phyloP scores from a whole-genome alignment of 75 land plant genomes.

The Pseudotsuga menziesii region DNA sequence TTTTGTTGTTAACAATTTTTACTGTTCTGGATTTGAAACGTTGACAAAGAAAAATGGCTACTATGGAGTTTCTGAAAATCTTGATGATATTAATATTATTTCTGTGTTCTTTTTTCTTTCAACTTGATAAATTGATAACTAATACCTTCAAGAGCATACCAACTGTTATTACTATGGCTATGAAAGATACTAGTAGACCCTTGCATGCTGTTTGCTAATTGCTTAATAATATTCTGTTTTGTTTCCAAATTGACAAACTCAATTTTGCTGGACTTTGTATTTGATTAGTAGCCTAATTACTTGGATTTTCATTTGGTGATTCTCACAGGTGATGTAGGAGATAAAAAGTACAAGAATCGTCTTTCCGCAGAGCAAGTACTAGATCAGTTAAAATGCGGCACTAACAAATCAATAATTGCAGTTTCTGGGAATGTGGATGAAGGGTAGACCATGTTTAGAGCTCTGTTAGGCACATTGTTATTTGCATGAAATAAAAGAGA shows the following conservation, averaged over 20 bases:
- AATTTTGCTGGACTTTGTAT: neutral
- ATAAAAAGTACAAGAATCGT: constrained; percentile 11
- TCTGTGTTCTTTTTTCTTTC: too few relatives aligned
- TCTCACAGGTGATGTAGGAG: constrained; percentile 20
- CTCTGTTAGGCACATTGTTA: neutral
- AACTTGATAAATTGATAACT: too few relatives aligned
- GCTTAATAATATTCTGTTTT: neutral
- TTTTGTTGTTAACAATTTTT: too few relatives aligned
- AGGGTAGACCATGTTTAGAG: constrained; percentile 7
- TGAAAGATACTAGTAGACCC: neutral
- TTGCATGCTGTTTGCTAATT: neutral
- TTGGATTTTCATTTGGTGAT: neutral
- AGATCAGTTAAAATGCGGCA: neutral
- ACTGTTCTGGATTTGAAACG: too few relatives aligned
- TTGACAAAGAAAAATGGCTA: too few relatives aligned
- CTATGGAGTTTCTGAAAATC: too few relatives aligned
- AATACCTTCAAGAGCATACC: neutral
- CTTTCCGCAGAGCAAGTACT: constrained; percentile 13
- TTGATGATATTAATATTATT: too few relatives aligned
- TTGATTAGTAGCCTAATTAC: neutral
- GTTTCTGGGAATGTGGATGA: constrained; percentile 22
- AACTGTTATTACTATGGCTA: neutral
- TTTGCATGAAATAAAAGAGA: too few relatives aligned
- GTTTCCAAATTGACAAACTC: neutral
- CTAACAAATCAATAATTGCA: constrained; percentile 10